Evolutionary conservation across 225 moss, liverwort and hornwort genomes (phyloP).

Genomic region (Bryoerythrophyllum caledonicum): DNA sequence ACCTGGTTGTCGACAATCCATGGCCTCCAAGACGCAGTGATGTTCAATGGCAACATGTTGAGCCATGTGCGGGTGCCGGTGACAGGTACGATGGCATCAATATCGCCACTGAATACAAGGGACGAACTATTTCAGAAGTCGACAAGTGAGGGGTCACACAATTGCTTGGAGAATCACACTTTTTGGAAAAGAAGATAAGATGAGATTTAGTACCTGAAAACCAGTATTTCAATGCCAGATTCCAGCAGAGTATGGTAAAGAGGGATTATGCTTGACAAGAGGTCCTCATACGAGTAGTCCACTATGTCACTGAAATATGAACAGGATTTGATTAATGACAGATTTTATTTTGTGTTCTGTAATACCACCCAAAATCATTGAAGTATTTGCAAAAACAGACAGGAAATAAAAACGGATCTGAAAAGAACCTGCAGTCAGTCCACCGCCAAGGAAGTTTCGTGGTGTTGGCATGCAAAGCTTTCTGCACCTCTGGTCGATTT

Average conservation of each 20-base stretch:
- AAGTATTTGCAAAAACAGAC: background rate
- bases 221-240: conserved; percentile 67
- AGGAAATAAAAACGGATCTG: background rate
- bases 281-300: conserved; percentile 66
- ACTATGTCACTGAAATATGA: conserved; percentile 53
- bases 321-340: background rate
- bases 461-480: conserved; percentile 75
- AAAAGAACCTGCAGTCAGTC: conserved; percentile 74
- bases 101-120: conserved; percentile 66
- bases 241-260: conserved; percentile 69
- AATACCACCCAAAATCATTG: background rate
- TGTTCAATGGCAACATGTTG: conserved; percentile 56
- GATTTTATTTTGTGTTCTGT: background rate
- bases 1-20: conserved; percentile 75
- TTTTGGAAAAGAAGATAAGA: background rate
- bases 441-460: conserved; percentile 71
- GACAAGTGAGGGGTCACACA: background rate
- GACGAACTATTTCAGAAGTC: conserved; percentile 8
- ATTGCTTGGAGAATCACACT: background rate
- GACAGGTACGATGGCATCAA: conserved; percentile 95
- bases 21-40: conserved; percentile 71
- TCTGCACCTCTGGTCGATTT: conserved; percentile 81
- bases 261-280: conserved; percentile 74
- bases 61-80: conserved; percentile 92
- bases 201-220: conserved; percentile 65